Evolutionary conservation across 805 yeast species (phyloP).

Genomic region (Ogataea salicorniae): DNA sequence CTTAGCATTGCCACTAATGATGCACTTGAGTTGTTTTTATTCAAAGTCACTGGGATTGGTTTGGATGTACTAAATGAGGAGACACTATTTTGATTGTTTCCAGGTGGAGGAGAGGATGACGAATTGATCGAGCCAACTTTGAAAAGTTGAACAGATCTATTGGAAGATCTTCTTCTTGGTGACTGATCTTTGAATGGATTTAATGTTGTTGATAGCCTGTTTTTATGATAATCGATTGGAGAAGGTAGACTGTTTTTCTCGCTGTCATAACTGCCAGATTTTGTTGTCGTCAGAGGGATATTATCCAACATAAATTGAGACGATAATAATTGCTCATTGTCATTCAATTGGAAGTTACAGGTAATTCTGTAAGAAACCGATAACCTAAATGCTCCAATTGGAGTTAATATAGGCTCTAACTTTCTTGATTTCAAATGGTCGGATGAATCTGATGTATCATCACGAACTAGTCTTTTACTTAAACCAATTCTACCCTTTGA

Average conservation of each 20-base stretch:
- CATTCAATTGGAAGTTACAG: slow-evolving; percentile 60
- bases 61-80: slow-evolving; percentile 23
- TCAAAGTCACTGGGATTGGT: slow-evolving; percentile 38
- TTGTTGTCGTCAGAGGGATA: slow-evolving; percentile 8
- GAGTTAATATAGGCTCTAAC: slow-evolving; percentile 68
- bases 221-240: slow-evolving; percentile 14
- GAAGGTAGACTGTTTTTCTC: slow-evolving; percentile 13
- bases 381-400: slow-evolving; percentile 65
- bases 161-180: slow-evolving; percentile 26
- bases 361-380: slow-evolving; percentile 78
- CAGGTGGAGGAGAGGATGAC: slow-evolving; percentile 29
- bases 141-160: slow-evolving; percentile 51
- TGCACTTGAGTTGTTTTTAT: slow-evolving; percentile 46
- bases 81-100: slow-evolving; percentile 7
- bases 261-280: slow-evolving; percentile 9
- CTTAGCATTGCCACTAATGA: slow-evolving; percentile 49
- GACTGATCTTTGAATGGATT: slow-evolving; percentile 14
- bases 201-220: slow-evolving; percentile 23
- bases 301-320: slow-evolving; percentile 25
- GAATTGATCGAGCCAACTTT: slow-evolving; percentile 54
- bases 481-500: slow-evolving; percentile 84
- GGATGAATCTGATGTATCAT: slow-evolving; percentile 1
- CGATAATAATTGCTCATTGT: slow-evolving; percentile 59
- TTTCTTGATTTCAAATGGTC: slow-evolving; percentile 54
- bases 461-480: slow-evolving; percentile 42